Evolutionary conservation across 106 monocot species (phyloP).

Genomic region (Dioscorea zingiberensis): DNA sequence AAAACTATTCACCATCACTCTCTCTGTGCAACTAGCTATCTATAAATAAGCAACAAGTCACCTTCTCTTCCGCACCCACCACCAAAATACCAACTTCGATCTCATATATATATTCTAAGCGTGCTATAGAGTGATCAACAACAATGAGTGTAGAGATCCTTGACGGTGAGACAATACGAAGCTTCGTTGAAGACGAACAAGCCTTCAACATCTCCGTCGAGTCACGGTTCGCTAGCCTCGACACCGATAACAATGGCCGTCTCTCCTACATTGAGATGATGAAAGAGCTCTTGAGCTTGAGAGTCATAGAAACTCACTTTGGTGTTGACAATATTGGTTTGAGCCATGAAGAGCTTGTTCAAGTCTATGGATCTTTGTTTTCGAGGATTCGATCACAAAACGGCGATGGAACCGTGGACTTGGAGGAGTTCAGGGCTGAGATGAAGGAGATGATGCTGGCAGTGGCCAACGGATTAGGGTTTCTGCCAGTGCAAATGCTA

Average conservation of each 20-base stretch:
- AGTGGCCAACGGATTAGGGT: slow-evolving; percentile 55
- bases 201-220: slow-evolving; percentile 21
- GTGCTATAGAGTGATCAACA: no score
- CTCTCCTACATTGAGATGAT: slow-evolving; percentile 21
- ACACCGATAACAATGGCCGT: slow-evolving; percentile 14
- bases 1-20: no score
- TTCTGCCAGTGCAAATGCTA: slow-evolving; percentile 56
- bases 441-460: slow-evolving; percentile 71
- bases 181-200: slow-evolving; percentile 38
- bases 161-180: slow-evolving; percentile 40
- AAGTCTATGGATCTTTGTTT: slow-evolving; percentile 41
- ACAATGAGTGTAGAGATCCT: slow-evolving; percentile 46
- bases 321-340: slow-evolving; percentile 17
- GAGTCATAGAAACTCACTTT: slow-evolving; percentile 45
- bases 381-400: slow-evolving; percentile 50
- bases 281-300: slow-evolving; percentile 39
- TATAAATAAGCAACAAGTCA: no score
- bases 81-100: no score
- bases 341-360: slow-evolving; percentile 23
- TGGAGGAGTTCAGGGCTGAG: slow-evolving; percentile 59
- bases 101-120: no score
- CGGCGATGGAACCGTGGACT: slow-evolving; percentile 35
- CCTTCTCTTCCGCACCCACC: no score
- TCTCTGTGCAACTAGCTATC: no score
- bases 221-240: slow-evolving; percentile 16